Conservation (phyloP, 768 basidiomycete species). For the Suillus hirtellus region DNA sequence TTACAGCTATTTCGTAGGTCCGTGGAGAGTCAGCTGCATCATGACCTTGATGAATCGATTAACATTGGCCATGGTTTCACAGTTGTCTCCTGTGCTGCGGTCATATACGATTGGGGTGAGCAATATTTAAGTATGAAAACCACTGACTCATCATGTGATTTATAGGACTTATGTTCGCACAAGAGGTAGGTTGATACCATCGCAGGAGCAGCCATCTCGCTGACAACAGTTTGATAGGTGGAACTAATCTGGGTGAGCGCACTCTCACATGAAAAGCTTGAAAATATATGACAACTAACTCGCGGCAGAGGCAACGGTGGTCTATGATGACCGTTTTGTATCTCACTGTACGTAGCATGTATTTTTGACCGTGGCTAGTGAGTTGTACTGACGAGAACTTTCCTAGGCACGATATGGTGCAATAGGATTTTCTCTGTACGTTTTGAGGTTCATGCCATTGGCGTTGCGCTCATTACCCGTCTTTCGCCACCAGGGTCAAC, state of each 20-base stretch:
- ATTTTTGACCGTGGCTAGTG: too few relatives aligned
- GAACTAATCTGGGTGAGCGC: background rate
- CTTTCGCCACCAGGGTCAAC: background rate
- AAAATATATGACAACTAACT: background rate
- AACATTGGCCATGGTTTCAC: background rate
- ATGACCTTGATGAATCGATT: background rate
- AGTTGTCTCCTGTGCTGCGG: background rate
- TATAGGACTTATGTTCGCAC: background rate
- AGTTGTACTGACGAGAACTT: too few relatives aligned
- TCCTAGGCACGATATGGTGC: background rate
- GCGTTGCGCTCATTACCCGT: background rate
- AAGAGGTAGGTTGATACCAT: background rate
- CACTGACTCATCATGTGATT: background rate
- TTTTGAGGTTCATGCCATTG: too few relatives aligned
- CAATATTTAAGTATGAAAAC: background rate
- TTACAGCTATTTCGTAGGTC: background rate
- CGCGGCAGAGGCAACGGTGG: background rate
- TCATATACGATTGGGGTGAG: background rate
- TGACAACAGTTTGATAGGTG: background rate
- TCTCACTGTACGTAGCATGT: background rate
- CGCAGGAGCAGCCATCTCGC: background rate
- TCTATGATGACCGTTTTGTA: background rate
- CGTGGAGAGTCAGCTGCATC: background rate
- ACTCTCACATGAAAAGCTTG: background rate
- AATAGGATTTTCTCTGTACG: background rate